Percentiles rank a stretch among this genome's conserved stretches.
Conservation (phyloP, 2,329 filamentous ascomycete species). For the Aspergillus awamori region DNA sequence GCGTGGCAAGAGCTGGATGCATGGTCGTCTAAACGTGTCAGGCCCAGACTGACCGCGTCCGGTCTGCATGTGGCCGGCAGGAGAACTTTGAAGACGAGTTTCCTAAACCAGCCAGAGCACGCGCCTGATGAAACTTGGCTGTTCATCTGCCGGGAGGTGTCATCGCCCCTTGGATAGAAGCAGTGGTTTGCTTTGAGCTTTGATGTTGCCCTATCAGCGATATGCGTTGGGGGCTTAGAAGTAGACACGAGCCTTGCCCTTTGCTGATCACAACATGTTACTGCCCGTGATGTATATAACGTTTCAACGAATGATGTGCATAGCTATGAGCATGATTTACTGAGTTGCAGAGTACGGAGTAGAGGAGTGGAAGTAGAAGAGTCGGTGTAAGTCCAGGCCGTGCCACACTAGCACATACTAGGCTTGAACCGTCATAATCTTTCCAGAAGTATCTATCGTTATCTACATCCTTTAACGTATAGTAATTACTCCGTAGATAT, state of each 20-base stretch:
- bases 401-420: background rate
- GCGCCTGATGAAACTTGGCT: background rate
- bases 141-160: background rate
- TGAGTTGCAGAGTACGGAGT: too few relatives aligned
- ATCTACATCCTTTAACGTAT: too few relatives aligned
- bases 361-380: background rate
- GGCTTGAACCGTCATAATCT: background rate
- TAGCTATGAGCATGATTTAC: too few relatives aligned
- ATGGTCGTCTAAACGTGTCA: slow-evolving; percentile 3
- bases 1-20: slow-evolving; percentile 3
- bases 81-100: background rate
- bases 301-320: slow-evolving; percentile 5
- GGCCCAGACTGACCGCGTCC: background rate
- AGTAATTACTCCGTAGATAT: too few relatives aligned
- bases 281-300: slow-evolving; percentile 4
- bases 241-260: background rate
- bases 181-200: background rate
- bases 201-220: background rate
- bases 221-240: background rate
- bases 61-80: background rate
- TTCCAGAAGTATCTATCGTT: background rate
- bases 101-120: background rate
- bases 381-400: background rate
- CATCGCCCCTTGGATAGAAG: slow-evolving; percentile 1
- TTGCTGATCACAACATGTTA: slow-evolving; percentile 1